Base-by-base conservation (phyloP, 306 rosid genomes). In the Pterocarpus macrocarpus region DNA sequence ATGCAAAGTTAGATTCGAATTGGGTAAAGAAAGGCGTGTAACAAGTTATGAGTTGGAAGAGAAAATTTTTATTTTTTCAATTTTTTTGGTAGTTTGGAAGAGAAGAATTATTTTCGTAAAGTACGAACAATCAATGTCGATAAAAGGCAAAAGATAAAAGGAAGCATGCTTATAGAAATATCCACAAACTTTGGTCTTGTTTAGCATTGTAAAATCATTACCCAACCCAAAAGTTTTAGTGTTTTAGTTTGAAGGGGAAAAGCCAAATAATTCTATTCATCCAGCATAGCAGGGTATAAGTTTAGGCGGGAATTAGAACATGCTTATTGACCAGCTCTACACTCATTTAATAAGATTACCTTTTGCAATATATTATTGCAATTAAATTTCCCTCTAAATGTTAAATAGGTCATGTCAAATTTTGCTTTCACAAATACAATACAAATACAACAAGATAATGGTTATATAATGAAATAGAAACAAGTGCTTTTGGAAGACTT, bases 1-100 rank as follows among this genome's bases (percentile, higher is more conserved):
- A 39, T 63, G 75, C 12, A 86, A 87, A 78, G 90, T 64, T 10
- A 77, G 80, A 80, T 88, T 59, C 76, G 8, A 44, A 64, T 73
- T 80, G 83, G 36, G 80, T 59, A 78, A 85, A 77, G 84, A 67
- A 68, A 83, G 74, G 70, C 33, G 70, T 57, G 78, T 50, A 82
- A 81, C 71, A 49, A 61, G 75, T 74, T 64, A 32, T 61, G 76
- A 45, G 74, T 35, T 64, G 68, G 69, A 30, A 47, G 76, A 71
- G 67, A 73, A 22, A 22, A 22, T 22, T 22, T 22, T 22, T 22
- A 22, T 22, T 22, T 22, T 22, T 22, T 22, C 0, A 22, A 22
- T 22, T 22, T 22, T 22, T 22, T 22, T 22, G 28, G 28, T 22
- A 22, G 28, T 22, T 22, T 22, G 28, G 28, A 22, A 22, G 28